phyloP scores from a whole-genome alignment of 2,329 filamentous ascomycete genomes.

The Trichoderma cornu-damae region DNA sequence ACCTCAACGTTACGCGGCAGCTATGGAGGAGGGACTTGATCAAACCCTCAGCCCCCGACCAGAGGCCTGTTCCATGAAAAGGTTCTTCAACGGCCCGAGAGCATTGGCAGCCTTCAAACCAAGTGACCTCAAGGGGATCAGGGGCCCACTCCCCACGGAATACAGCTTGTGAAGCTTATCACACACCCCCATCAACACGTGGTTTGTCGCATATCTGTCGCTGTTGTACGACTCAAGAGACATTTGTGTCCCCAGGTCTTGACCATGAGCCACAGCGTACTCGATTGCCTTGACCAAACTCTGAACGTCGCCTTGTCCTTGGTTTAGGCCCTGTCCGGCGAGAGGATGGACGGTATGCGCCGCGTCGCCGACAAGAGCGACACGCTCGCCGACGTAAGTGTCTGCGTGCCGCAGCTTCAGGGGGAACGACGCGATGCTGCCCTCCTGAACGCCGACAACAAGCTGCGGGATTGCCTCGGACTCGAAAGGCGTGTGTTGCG shows the following conservation, averaged over 20 bases:
- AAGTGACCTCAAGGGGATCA: conserved; percentile 73
- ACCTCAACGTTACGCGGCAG: neutral
- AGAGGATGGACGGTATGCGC: conserved; percentile 94
- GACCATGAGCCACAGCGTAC: conserved; percentile 72
- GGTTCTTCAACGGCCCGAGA: conserved; percentile 69
- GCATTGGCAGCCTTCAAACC: conserved; percentile 73
- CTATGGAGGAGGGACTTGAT: conserved; percentile 21
- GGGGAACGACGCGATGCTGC: conserved; percentile 82
- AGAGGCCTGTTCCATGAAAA: conserved; percentile 73
- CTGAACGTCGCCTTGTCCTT: conserved; percentile 83
- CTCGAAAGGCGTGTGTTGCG: conserved; percentile 60
- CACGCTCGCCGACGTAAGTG: conserved; percentile 82
- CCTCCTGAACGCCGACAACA: conserved; percentile 67
- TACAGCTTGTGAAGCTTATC: conserved; percentile 94
- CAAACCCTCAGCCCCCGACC: conserved; percentile 48
- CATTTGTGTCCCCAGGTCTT: conserved; percentile 76
- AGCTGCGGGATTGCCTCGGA: conserved; percentile 56
- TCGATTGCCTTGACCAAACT: conserved; percentile 70
- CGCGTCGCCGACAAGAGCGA: conserved; percentile 88
- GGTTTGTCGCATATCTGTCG: conserved; percentile 79
- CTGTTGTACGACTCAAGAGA: conserved; percentile 75
- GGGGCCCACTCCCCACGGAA: conserved; percentile 69
- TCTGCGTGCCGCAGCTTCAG: conserved; percentile 90
- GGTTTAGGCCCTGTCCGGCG: conserved; percentile 89
- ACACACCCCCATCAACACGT: conserved; percentile 68